These are phyloP conservation scores for Nevesoporus exiguus DNA, from an alignment of 768 basidiomycete genomes.

Conservation along the genomic window DNA sequence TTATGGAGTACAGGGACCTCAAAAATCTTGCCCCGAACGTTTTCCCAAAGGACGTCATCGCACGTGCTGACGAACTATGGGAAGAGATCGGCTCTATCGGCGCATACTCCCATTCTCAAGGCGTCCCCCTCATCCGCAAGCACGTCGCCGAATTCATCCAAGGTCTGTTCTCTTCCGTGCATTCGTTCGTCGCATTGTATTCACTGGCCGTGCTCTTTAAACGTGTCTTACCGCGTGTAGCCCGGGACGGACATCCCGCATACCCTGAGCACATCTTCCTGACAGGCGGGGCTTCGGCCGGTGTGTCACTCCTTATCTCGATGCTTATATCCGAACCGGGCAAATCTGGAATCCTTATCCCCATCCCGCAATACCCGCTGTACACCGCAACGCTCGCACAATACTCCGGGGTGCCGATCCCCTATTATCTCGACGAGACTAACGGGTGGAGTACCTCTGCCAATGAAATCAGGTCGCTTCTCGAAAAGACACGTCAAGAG, in stretches of 20 bases:
- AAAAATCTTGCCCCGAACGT: constrained; percentile 68
- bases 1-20: constrained; percentile 90
- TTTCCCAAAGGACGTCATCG: constrained; percentile 85
- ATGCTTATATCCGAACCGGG: constrained; percentile 65
- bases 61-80: constrained; percentile 76
- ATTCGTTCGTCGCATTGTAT: neutral
- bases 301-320: constrained; percentile 83
- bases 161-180: constrained; percentile 44
- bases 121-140: constrained; percentile 82
- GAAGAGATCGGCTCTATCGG: constrained; percentile 89
- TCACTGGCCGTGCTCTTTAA: constrained; percentile 3
- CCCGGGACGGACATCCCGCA: constrained; percentile 85
- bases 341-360: constrained; percentile 80
- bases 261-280: constrained; percentile 87
- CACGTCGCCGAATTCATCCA: constrained; percentile 88
- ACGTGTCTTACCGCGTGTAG: constrained; percentile 36
- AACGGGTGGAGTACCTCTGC: constrained; percentile 81
- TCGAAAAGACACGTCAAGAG: constrained; percentile 60
- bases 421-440: constrained; percentile 86
- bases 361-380: constrained; percentile 97
- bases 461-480: constrained; percentile 58
- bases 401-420: constrained; percentile 71
- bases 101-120: constrained; percentile 95
- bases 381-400: constrained; percentile 95
- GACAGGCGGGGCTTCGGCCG: constrained; percentile 90